Evolutionary conservation across 352 stramenopile genomes (phyloP), one percentile per base, ranked within the genome.

Genomic region (Globisporangium alternatum): DNA sequence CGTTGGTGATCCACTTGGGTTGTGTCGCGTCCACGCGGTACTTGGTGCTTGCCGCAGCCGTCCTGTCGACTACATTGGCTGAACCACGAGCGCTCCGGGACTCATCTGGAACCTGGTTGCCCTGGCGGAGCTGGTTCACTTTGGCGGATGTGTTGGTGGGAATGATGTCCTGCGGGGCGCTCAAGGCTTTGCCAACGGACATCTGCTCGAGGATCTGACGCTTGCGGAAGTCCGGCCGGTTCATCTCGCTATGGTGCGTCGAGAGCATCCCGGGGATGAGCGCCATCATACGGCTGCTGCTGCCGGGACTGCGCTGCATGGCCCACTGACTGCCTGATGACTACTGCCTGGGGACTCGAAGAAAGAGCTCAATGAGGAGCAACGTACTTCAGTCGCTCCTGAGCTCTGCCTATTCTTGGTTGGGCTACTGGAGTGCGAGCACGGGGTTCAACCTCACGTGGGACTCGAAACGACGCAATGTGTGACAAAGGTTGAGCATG

Each of bases 131-230:
- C 17, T 72, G 60, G 8, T 53, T 47, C 35, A 74, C 52, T 56
- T 76, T 74, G 39, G 57, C 21, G 54, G 21, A 41, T 51, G 19
- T 47, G 41, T 6, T 37, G 31, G 3, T 17, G 60, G 12, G 65
- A 66, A 13, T 54, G 39, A 22, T 28, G 15, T 43, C 53, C 4
- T 39, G 15, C 0, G 21, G 19, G 9, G 57, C 13, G 12, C 55
- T 58, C 21, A 60, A 54, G 28, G 56, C 60, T 68, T 88, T 85
- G 48, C 83, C 83, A 2, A 80, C 35, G 8, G 68, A 69, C 81
- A 92, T 89, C 41, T 80, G 76, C 65, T 88, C 71, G n/a, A 92
- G 67, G 4, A 88, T 58, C 48, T 92, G 81, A 19, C 74, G 72
- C 35, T 80, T 80, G 55, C 78, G 80, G 63, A 90, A 92, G 73